Evolutionary conservation across 805 yeast species (phyloP).

Genomic region (Metahyphopichia silvanorum): DNA sequence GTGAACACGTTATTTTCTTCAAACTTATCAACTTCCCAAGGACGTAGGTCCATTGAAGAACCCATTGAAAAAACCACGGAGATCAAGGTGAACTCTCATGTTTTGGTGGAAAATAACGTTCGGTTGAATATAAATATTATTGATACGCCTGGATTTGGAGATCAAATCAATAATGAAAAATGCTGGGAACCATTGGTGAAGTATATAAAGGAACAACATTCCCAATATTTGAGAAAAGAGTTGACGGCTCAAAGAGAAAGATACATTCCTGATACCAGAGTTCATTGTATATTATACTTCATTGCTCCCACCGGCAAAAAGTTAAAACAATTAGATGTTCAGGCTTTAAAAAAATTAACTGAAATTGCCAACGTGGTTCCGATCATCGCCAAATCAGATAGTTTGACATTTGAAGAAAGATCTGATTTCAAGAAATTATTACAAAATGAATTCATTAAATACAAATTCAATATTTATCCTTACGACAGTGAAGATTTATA

Average conservation of each 20-base stretch:
- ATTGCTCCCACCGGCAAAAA: conserved; percentile 86
- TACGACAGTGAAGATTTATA: conserved; percentile 67
- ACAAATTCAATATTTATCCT: conserved; percentile 81
- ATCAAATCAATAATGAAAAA: conserved; percentile 89
- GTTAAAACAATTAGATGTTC: conserved; percentile 78
- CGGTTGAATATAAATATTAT: conserved; percentile 81
- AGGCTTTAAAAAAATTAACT: conserved; percentile 75
- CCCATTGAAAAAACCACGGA: conserved; percentile 87
- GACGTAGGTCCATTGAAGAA: conserved; percentile 63
- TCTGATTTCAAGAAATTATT: conserved; percentile 68
- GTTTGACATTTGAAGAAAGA: conserved; percentile 84
- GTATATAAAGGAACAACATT: conserved; percentile 93
- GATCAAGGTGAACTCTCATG: conserved; percentile 67
- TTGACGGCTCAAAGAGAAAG: conserved; percentile 91
- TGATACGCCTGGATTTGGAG: conserved; percentile 98
- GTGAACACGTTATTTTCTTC: conserved; percentile 88
- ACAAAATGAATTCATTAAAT: conserved; percentile 71
- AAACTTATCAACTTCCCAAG: conserved; percentile 69
- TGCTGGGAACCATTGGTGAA: conserved; percentile 97
- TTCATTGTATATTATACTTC: conserved; percentile 89
- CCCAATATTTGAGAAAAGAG: conserved; percentile 86
- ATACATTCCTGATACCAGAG: conserved; percentile 80
- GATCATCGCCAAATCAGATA: conserved; percentile 89
- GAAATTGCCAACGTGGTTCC: conserved; percentile 95
- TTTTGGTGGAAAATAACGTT: conserved; percentile 81